Percentiles rank a stretch among this genome's conserved stretches.
These are phyloP conservation scores for Hyphopichia pseudoburtonii DNA, from an alignment of 1,139 yeast genomes.

Conservation along the genomic window DNA sequence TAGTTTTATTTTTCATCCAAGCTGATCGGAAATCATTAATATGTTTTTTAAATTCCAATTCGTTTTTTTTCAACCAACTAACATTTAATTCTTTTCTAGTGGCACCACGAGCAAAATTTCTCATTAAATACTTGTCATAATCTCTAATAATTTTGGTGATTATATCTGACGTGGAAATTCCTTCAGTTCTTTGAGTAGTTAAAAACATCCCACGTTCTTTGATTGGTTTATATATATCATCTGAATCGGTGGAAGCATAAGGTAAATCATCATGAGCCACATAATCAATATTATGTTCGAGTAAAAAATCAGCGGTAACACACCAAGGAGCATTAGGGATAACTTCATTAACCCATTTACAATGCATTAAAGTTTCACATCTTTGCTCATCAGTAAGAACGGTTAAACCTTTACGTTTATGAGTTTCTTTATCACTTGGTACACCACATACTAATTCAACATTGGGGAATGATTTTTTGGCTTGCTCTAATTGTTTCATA, in stretches of 20 bases:
- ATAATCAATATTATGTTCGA: constrained; percentile 81
- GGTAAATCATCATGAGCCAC: constrained; percentile 98
- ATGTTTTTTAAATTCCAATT: constrained; percentile 88
- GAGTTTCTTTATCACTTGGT: constrained; percentile 89
- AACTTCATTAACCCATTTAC: constrained; percentile 97
- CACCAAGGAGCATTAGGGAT: constrained; percentile 95
- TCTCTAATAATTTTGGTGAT: constrained; percentile 93
- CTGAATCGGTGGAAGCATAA: constrained; percentile 81
- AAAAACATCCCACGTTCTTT: constrained; percentile 88
- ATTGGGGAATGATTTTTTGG: constrained; percentile 87
- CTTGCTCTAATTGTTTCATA: constrained; percentile 95
- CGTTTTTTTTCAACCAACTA: constrained; percentile 96
- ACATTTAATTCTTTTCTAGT: constrained; percentile 94
- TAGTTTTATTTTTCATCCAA: constrained; percentile 72
- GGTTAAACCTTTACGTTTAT: constrained; percentile 88
- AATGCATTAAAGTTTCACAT: constrained; percentile 83
- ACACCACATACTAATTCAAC: constrained; percentile 86
- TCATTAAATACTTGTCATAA: constrained; percentile 93
- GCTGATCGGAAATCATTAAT: constrained; percentile 82
- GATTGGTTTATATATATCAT: constrained; percentile 90
- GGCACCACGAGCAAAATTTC: constrained; percentile 97
- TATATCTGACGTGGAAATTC: constrained; percentile 92
- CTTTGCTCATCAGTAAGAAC: constrained; percentile 87
- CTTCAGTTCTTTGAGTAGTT: constrained; percentile 95
- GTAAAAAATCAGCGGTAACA: constrained; percentile 78